Evolutionary conservation across 202 grass and related monocot species (phyloP), one percentile per base, ranked within the genome.

Genomic region (Panicum hallii): DNA sequence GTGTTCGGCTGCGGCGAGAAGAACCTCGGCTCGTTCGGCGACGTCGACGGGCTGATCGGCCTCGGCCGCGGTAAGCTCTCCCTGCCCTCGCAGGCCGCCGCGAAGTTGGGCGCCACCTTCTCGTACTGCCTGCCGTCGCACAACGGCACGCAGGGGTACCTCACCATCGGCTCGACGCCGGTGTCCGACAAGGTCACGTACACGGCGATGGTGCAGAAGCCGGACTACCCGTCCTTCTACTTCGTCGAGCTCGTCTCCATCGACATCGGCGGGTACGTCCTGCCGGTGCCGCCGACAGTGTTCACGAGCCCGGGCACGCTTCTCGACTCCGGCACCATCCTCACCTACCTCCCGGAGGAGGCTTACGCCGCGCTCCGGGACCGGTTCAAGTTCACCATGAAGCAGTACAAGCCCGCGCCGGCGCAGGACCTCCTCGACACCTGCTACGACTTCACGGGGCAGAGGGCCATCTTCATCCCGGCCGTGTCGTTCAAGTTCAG

Each of bases 281-380:
- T 93, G 10, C 70, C 83, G 0, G 73, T 93, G 58, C 72, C 88
- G 0, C 11, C 88, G 0, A 30, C 86, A 2, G 70, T 84, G 75
- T 90, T 93, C 86, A 66, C 85, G 0, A 19, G 3, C 4, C 40
- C 15, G 5, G 91, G 88, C 7, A 93, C 85, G 16, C 63, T 93
- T 10, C 38, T 93, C 14, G 91, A 93, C 86, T 93, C 91, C 30
- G 86, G 88, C 28, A 93, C 91, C 1, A 40, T 52, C 26, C 55
- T 93, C 85, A 79, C 74, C 3, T 72, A 86, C 67, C 61, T 93
- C 66, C 91, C 91, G 0, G 0, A 9, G 10, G 1, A 43, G 38
- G 85, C 85, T 3, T 90, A 90, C 91, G 1, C 73, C 0, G 6
- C 56, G 50, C 91, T 93, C 9, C 46, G 87, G 1, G 75, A 79